A percentile compares a stretch with the other conserved stretches of the same genome.
Evolutionary conservation across 371 early-diverging fungal species (phyloP).

Genomic region (Mucor indicus): DNA sequence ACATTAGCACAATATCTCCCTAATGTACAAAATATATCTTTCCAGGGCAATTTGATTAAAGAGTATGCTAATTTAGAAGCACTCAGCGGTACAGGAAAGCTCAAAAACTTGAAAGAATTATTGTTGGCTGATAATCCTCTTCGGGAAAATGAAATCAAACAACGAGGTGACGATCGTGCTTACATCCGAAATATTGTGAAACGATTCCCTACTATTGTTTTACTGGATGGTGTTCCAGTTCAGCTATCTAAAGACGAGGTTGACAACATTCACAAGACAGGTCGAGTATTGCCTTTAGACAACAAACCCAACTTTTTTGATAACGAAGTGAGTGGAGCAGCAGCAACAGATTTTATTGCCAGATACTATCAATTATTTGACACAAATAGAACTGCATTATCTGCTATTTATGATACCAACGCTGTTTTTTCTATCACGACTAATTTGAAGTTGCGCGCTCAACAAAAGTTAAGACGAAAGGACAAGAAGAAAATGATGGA

Average conservation of each 20-base stretch:
- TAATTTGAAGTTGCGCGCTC: slow-evolving; percentile 21
- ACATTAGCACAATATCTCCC: slow-evolving; percentile 52
- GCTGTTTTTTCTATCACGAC: slow-evolving; percentile 35
- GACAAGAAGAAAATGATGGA: slow-evolving; percentile 39
- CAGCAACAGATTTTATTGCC: slow-evolving; percentile 25
- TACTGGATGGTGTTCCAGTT: slow-evolving; percentile 46
- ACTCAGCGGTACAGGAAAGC: slow-evolving; percentile 48
- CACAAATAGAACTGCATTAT: slow-evolving; percentile 17
- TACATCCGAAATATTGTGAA: slow-evolving; percentile 38
- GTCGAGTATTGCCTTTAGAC: slow-evolving; percentile 28
- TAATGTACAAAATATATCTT: slow-evolving; percentile 52
- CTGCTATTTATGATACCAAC: slow-evolving; percentile 20
- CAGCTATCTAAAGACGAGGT: slow-evolving; percentile 23
- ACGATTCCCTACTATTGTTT: slow-evolving; percentile 51
- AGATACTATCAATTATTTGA: slow-evolving; percentile 33
- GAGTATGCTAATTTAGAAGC: slow-evolving; percentile 47
- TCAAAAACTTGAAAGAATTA: slow-evolving; percentile 48
- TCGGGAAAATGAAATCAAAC: slow-evolving; percentile 39
- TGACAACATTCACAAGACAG: slow-evolving; percentile 24
- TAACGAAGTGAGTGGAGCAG: slow-evolving; percentile 22
- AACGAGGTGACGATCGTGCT: slow-evolving; percentile 42
- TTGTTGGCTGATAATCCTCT: slow-evolving; percentile 55
- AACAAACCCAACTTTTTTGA: slow-evolving; percentile 33
- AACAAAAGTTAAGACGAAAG: slow-evolving; percentile 28
- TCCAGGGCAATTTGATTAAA: slow-evolving; percentile 52